Conservation (phyloP, 768 basidiomycete species). For the Boletus tomentosulus region DNA sequence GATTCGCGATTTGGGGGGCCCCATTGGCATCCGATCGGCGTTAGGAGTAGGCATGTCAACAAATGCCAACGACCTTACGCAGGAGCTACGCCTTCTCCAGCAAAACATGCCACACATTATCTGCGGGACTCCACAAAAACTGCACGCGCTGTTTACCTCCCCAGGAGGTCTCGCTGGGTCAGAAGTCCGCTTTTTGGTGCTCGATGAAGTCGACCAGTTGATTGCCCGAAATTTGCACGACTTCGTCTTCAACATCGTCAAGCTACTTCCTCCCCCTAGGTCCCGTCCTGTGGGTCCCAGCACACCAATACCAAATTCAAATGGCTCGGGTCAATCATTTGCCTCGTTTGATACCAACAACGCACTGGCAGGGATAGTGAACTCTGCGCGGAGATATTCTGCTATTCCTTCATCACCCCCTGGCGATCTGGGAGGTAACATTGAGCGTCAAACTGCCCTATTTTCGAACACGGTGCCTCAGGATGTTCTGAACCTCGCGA, state of each 20-base stretch:
- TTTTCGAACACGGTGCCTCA: constrained; percentile 98
- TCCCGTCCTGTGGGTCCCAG: constrained; percentile 48
- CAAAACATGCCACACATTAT: constrained; percentile 94
- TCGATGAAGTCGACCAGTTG: constrained; percentile 97
- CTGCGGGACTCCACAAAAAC: constrained; percentile 94
- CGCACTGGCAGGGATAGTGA: constrained; percentile 32
- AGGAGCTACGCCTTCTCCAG: constrained; percentile 79
- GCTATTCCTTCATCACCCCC: constrained; percentile 46
- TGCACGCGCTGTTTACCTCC: constrained; percentile 85
- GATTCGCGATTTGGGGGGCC: constrained; percentile 90
- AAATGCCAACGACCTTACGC: constrained; percentile 53
- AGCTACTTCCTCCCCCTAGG: constrained; percentile 84
- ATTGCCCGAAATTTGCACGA: constrained; percentile 97
- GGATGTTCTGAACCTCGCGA: constrained; percentile 94
- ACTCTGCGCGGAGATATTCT: constrained; percentile 56
- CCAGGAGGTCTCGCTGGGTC: constrained; percentile 73
- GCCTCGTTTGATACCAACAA: constrained; percentile 44
- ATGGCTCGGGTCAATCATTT: constrained; percentile 38
- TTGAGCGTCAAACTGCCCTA: constrained; percentile 88
- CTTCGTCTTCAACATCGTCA: constrained; percentile 90
- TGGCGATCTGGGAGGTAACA: constrained; percentile 35
- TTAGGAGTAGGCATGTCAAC: constrained; percentile 80
- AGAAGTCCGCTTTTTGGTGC: constrained; percentile 88
- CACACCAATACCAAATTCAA: constrained; percentile 32
- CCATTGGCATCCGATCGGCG: constrained; percentile 88